A percentile compares a stretch with the other conserved stretches of the same genome.
Conservation (phyloP, 2,329 filamentous ascomycete genomes). For the Colletotrichum sp. region DNA sequence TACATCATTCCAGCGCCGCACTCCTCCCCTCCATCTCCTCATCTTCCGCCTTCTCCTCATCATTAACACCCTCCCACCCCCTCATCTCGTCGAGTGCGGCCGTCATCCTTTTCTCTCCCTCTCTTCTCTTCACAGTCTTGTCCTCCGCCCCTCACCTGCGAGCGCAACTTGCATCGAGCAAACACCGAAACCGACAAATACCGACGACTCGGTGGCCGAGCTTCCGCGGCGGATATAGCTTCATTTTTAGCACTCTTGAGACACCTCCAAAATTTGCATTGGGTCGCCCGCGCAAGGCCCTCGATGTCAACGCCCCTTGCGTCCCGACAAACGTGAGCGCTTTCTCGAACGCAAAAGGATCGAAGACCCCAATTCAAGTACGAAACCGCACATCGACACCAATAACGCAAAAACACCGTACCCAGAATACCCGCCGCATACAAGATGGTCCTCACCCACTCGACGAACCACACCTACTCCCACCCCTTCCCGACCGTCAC, state of each 20-base stretch:
- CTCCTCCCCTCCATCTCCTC: background rate
- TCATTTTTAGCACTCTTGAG: background rate
- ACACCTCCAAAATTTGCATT: background rate
- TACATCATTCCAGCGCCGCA: constrained; percentile 15
- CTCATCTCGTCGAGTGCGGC: background rate
- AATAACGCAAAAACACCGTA: background rate
- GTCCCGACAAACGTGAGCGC: constrained; percentile 12
- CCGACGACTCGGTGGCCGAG: constrained; percentile 6
- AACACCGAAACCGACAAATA: background rate
- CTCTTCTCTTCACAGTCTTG: background rate
- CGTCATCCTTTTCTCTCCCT: background rate
- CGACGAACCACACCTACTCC: constrained; percentile 74
- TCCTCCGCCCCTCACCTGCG: background rate
- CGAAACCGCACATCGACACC: background rate
- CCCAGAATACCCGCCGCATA: background rate
- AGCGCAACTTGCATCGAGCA: background rate
- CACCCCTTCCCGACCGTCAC: constrained; percentile 87
- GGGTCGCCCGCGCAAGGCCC: background rate
- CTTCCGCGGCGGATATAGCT: constrained; percentile 13
- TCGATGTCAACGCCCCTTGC: constrained; percentile 10
- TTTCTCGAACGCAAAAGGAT: background rate
- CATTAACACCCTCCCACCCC: background rate
- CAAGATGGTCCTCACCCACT: constrained; percentile 68
- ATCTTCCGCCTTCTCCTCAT: background rate
- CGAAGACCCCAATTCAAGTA: background rate